Evolutionary conservation across 768 basidiomycete genomes (phyloP).

Genomic region (Dioszegia crocea): DNA sequence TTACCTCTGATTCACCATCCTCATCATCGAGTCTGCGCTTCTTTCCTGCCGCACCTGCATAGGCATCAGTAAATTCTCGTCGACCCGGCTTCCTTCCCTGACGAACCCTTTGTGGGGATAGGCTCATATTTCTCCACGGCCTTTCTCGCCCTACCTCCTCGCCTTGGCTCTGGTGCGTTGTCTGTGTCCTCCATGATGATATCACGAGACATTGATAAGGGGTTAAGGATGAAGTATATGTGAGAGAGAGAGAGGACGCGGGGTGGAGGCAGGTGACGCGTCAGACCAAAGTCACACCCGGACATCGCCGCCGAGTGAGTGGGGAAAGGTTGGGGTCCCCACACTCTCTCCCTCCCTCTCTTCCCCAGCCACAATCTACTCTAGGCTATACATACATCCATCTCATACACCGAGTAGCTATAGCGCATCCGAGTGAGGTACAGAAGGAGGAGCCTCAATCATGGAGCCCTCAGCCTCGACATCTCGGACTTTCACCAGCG

Average conservation of each 20-base stretch:
- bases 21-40: constrained; percentile 18
- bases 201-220: constrained; percentile 1
- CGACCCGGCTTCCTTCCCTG: not conserved
- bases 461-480: not conserved
- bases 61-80: not conserved
- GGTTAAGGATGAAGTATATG: not conserved
- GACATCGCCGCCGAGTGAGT: not conserved
- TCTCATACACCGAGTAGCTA: too few relatives aligned
- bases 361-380: too few relatives aligned
- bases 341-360: not conserved
- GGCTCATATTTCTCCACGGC: constrained; percentile 31
- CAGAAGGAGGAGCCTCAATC: not conserved
- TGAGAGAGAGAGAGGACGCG: not conserved
- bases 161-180: constrained; percentile 24
- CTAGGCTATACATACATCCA: too few relatives aligned
- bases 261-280: not conserved
- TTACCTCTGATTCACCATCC: constrained; percentile 19
- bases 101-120: constrained; percentile 14
- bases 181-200: constrained; percentile 1
- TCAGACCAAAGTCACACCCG: too few relatives aligned
- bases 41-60: constrained; percentile 2
- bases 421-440: too few relatives aligned
- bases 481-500: not conserved
- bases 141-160: constrained; percentile 32
- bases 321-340: constrained; percentile 3